Conservation (phyloP, 2,329 filamentous ascomycete species). For the Cladobotryum protrusum region DNA sequence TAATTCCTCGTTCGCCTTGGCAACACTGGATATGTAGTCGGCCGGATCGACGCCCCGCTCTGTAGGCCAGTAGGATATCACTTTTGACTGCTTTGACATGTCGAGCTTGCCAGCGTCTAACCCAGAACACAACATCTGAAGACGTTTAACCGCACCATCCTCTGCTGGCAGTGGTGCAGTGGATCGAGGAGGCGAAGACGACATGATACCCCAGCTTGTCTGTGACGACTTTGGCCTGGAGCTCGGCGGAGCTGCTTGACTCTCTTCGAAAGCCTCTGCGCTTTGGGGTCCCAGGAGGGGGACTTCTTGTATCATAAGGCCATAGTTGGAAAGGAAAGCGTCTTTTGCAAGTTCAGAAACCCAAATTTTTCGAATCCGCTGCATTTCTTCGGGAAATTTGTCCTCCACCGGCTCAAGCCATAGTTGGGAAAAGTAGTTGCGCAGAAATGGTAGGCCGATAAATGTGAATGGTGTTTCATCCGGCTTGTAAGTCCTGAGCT, state of each 20-base stretch:
- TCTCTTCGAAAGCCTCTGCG: conserved; percentile 11
- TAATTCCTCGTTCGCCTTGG: conserved; percentile 28
- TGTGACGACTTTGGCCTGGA: conserved; percentile 2
- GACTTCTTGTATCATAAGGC: conserved; percentile 29
- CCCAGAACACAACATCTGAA: conserved; percentile 29
- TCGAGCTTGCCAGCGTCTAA: conserved; percentile 21
- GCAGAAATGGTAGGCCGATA: conserved; percentile 22
- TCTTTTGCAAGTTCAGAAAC: conserved; percentile 28
- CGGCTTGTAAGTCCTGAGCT: conserved; percentile 21
- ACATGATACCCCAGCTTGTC: conserved; percentile 10
- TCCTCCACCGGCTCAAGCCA: conserved; percentile 26
- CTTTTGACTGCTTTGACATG: conserved; percentile 20
- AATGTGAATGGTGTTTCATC: conserved; percentile 20
- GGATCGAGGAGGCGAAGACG: conserved; percentile 19
- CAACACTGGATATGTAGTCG: conserved; percentile 34
- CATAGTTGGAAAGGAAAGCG: conserved; percentile 29
- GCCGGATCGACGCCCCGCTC: conserved; percentile 29
- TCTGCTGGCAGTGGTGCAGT: conserved; percentile 13
- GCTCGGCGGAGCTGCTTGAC: conserved; percentile 13
- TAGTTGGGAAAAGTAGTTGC: conserved; percentile 23
- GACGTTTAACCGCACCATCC: conserved; percentile 28
- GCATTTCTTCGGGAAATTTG: conserved; percentile 19
- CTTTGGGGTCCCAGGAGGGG: conserved; percentile 22
- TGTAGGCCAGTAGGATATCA: conserved; percentile 35
- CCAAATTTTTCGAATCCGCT: conserved; percentile 21